Conservation (phyloP, 768 basidiomycete species). For the Kwoniella bestiolae region DNA sequence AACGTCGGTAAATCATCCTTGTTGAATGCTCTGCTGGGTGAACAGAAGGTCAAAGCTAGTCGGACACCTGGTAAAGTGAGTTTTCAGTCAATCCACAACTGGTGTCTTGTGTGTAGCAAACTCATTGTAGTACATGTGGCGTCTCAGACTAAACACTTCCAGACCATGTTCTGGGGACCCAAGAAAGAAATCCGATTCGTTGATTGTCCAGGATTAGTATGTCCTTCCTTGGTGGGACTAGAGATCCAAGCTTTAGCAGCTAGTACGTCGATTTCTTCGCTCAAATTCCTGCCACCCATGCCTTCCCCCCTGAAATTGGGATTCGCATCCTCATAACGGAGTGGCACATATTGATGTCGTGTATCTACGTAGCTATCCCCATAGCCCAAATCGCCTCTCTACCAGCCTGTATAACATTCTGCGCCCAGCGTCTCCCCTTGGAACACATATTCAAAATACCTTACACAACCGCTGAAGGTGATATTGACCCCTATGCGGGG, state of each 20-base stretch:
- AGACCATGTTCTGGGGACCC: slow-evolving; percentile 78
- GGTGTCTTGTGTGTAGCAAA: too few species aligned
- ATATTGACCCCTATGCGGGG: slow-evolving; percentile 61
- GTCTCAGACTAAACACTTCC: slow-evolving; percentile 95
- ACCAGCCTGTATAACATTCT: slow-evolving; percentile 69
- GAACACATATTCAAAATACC: slow-evolving; percentile 70
- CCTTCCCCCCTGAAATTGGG: too few species aligned
- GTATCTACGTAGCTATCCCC: slow-evolving; percentile 78
- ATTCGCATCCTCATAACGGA: too few species aligned
- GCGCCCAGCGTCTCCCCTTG: slow-evolving; percentile 71
- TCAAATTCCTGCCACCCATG: too few species aligned
- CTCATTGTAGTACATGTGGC: too few species aligned
- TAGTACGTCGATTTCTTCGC: too few species aligned
- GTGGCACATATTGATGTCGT: too few species aligned
- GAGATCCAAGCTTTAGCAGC: slow-evolving; percentile 53
- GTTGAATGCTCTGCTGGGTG: slow-evolving; percentile 92
- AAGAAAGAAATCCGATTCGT: slow-evolving; percentile 84
- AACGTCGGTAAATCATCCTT: slow-evolving; percentile 99
- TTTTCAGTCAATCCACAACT: too few species aligned
- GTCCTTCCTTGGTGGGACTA: slow-evolving; percentile 63
- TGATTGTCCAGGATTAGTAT: slow-evolving; percentile 97
- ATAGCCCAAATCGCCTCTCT: slow-evolving; percentile 77
- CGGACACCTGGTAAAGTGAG: slow-evolving; percentile 55
- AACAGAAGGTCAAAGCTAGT: slow-evolving; percentile 76
- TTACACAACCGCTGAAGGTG: slow-evolving; percentile 61